Percentiles rank a stretch among this genome's conserved stretches.
phyloP scores from a whole-genome alignment of 108 stramenopile genomes.

The Poteriospumella lacustris region DNA sequence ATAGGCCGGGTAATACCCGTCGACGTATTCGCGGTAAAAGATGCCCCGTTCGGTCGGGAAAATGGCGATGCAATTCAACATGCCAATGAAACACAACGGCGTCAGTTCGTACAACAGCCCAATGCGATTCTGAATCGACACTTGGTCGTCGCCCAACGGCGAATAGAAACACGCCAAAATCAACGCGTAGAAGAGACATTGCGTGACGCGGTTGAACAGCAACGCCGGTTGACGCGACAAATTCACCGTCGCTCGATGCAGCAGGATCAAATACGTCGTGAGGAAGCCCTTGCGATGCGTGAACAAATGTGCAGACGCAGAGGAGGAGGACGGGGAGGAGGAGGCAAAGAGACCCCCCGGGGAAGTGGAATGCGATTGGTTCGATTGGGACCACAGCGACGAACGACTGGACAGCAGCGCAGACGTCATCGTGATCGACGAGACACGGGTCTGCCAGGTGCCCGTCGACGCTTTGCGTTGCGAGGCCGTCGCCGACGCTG shows the following conservation, averaged over 20 bases:
- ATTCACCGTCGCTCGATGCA: not conserved
- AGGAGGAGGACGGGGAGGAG: too few species aligned
- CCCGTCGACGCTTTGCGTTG: too few species aligned
- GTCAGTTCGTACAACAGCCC: constrained; percentile 21
- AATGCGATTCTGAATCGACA: constrained; percentile 20
- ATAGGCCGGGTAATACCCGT: not conserved
- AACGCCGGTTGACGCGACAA: not conserved
- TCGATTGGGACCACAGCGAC: too few species aligned
- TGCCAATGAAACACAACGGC: constrained; percentile 23
- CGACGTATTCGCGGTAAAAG: constrained; percentile 10
- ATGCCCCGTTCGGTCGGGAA: constrained; percentile 13
- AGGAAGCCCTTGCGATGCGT: too few species aligned
- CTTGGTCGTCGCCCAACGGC: constrained; percentile 4
- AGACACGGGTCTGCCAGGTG: too few species aligned
- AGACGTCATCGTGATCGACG: too few species aligned
- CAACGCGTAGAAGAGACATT: not conserved
- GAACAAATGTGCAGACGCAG: too few species aligned
- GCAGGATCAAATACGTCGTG: too few species aligned
- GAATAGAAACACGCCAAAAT: not conserved
- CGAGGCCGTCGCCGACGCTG: too few species aligned
- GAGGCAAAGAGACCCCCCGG: too few species aligned
- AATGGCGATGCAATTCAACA: constrained; percentile 7
- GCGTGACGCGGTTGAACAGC: not conserved
- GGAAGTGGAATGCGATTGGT: too few species aligned
- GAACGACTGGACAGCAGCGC: too few species aligned